phyloP scores from a whole-genome alignment of 805 yeast genomes.

The Yamadazyma tumulicola region DNA sequence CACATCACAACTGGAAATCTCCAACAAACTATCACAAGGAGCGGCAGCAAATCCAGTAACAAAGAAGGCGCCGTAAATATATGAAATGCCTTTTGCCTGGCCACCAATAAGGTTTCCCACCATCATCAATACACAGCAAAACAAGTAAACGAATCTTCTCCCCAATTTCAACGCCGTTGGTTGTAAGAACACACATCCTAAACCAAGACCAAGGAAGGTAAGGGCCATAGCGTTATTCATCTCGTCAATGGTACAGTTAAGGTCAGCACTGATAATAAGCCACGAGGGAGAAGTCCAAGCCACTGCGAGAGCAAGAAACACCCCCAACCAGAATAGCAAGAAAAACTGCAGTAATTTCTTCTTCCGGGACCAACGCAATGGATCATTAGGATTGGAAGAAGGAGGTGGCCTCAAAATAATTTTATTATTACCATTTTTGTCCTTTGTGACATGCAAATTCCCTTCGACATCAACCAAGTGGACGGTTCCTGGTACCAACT shows the following conservation, averaged over 20 bases:
- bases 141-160: constrained; percentile 24
- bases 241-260: constrained; percentile 19
- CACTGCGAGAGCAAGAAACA: constrained; percentile 21
- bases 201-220: constrained; percentile 27
- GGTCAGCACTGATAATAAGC: constrained; percentile 22
- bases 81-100: constrained; percentile 18
- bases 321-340: constrained; percentile 24
- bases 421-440: constrained; percentile 17
- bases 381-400: constrained; percentile 29
- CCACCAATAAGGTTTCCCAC: constrained; percentile 24
- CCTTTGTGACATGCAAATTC: constrained; percentile 16
- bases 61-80: constrained; percentile 20
- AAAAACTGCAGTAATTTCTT: constrained; percentile 30
- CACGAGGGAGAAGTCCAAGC: constrained; percentile 28
- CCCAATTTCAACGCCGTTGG: constrained; percentile 32
- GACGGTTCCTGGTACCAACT: constrained; percentile 30
- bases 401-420: constrained; percentile 37
- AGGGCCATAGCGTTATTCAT: constrained; percentile 25
- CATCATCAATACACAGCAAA: constrained; percentile 23
- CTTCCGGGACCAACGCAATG: constrained; percentile 29
- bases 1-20: constrained; percentile 41
- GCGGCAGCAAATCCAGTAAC: constrained; percentile 34
- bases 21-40: constrained; percentile 46
- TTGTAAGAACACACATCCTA: constrained; percentile 32
- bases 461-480: constrained; percentile 31